Percentiles rank a stretch among this genome's conserved stretches.
Evolutionary conservation across 2,329 filamentous ascomycete species (phyloP).

Genomic region (Neoscytalidium dimidiatum): DNA sequence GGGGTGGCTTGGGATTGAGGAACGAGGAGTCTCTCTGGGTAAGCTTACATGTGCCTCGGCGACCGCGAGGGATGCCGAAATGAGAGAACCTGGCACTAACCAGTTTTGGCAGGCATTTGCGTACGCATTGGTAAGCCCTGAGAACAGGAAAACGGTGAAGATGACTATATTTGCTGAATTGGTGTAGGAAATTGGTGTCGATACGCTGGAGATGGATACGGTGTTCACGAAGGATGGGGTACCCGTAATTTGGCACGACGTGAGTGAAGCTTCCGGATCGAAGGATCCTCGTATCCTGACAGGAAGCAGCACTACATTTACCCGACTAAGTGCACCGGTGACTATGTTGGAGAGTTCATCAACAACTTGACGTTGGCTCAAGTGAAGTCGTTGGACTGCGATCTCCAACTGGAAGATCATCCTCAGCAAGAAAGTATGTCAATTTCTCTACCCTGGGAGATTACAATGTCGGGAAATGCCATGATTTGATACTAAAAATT

Average conservation of each 20-base stretch:
- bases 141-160: not conserved
- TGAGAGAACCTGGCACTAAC: not conserved
- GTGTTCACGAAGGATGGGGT: constrained; percentile 29
- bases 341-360: constrained; percentile 25
- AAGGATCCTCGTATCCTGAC: not conserved
- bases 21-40: constrained; percentile 25
- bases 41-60: constrained; percentile 6
- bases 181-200: constrained; percentile 23
- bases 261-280: not conserved
- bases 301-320: constrained; percentile 23
- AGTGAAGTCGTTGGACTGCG: constrained; percentile 28
- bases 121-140: constrained; percentile 22
- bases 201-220: constrained; percentile 29
- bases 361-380: constrained; percentile 27
- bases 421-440: constrained; percentile 20
- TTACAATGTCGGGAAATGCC: not conserved
- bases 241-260: constrained; percentile 30
- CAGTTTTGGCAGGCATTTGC: constrained; percentile 23
- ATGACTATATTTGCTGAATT: not conserved
- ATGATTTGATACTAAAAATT: not conserved
- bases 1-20: constrained; percentile 25
- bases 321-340: constrained; percentile 26
- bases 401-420: constrained; percentile 22
- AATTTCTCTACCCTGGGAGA: not conserved
- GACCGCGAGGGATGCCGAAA: not conserved